Percentiles rank a stretch among this genome's conserved stretches.
Evolutionary conservation across 345 rosid genomes (phyloP).

Genomic region (Schrenkiella parvula): DNA sequence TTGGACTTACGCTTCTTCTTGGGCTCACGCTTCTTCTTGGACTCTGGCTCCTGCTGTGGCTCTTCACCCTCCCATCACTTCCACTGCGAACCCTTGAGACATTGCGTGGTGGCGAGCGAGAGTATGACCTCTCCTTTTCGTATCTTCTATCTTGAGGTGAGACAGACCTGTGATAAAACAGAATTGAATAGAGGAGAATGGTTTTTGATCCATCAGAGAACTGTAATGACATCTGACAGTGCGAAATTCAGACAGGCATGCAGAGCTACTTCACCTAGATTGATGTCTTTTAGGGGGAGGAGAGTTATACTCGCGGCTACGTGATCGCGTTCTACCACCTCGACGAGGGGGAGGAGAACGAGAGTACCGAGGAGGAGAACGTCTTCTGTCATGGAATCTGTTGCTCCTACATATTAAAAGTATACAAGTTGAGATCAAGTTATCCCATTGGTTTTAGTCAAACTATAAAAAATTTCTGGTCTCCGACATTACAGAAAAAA

Average conservation of each 20-base stretch:
- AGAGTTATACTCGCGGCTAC: conserved; percentile 56
- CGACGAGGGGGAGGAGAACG: conserved; percentile 78
- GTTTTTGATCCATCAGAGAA: neutral
- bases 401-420: conserved; percentile 39
- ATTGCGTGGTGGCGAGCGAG: conserved; percentile 64
- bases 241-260: neutral
- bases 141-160: conserved; percentile 58
- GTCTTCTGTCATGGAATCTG: conserved; percentile 47
- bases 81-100: conserved; percentile 67
- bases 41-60: conserved; percentile 41
- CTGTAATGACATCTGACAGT: neutral
- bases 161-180: conserved; percentile 46
- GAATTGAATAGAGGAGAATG: neutral
- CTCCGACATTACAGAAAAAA: neutral
- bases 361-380: conserved; percentile 64
- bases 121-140: conserved; percentile 55
- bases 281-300: conserved; percentile 55
- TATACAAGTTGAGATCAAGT: neutral
- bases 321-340: conserved; percentile 60
- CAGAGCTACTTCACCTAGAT: conserved; percentile 48
- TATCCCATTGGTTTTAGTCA: neutral
- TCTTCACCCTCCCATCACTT: conserved; percentile 44
- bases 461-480: neutral
- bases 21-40: conserved; percentile 45
- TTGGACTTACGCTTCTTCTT: conserved; percentile 46